phyloP scores from a whole-genome alignment of 257 asterid species.

The Leonotis leonurus region DNA sequence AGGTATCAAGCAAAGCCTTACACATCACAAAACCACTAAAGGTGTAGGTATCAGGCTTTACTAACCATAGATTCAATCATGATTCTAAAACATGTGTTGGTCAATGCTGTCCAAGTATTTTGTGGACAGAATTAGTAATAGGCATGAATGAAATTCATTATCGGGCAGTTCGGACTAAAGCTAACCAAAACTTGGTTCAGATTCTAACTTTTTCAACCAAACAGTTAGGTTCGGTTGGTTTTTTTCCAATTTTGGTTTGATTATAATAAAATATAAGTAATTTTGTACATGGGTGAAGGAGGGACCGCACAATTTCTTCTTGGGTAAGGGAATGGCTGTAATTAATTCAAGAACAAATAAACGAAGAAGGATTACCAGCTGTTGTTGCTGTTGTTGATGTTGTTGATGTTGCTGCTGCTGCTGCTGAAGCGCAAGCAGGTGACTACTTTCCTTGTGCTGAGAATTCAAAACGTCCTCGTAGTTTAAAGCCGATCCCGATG shows the following conservation, averaged over 20 bases:
- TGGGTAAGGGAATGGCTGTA: not conserved
- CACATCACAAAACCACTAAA: too few species aligned
- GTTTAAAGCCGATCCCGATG: conserved; percentile 45
- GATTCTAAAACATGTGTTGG: too few species aligned
- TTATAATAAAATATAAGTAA: not conserved
- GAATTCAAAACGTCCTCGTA: conserved; percentile 67
- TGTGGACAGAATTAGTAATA: too few species aligned
- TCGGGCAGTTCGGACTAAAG: too few species aligned
- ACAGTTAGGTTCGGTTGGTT: not conserved
- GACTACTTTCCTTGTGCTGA: conserved; percentile 64
- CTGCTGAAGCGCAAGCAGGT: conserved; percentile 70
- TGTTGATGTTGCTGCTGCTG: conserved; percentile 86
- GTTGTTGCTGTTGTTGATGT: conserved; percentile 86
- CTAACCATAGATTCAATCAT: too few species aligned
- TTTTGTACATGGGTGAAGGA: too few species aligned
- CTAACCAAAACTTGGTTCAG: too few species aligned
- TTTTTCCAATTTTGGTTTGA: not conserved
- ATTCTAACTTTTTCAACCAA: not conserved
- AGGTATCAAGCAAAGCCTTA: too few species aligned
- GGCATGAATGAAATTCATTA: too few species aligned
- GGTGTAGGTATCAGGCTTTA: too few species aligned
- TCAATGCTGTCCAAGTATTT: too few species aligned
- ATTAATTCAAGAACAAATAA: not conserved
- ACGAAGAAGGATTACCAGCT: conserved; percentile 41
- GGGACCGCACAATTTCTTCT: too few species aligned